Evolutionary conservation across 2,329 filamentous ascomycete species (phyloP).

Genomic region (Clarireedia monteithiana): DNA sequence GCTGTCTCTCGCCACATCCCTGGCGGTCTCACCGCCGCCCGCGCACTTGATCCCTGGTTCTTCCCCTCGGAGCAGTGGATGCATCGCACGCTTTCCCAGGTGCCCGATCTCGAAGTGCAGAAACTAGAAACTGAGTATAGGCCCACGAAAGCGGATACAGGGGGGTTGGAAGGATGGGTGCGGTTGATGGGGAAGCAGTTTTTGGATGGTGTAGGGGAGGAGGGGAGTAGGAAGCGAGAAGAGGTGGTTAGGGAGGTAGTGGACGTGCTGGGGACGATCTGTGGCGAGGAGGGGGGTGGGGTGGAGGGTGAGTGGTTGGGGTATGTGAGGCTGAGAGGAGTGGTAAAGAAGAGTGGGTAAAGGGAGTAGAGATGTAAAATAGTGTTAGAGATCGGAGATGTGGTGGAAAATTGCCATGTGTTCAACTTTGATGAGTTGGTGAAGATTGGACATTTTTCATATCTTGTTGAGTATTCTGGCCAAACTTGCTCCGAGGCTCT

Average conservation of each 20-base stretch:
- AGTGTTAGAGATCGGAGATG: too few species aligned
- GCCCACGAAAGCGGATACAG: conserved; percentile 49
- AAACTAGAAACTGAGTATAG: conserved; percentile 55
- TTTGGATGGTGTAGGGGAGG: conserved; percentile 41
- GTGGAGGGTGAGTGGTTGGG: conserved; percentile 41
- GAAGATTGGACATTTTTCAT: too few species aligned
- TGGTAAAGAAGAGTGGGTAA: conserved; percentile 33
- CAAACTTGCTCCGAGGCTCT: too few species aligned
- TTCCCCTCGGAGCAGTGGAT: conserved; percentile 61
- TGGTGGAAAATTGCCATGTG: too few species aligned
- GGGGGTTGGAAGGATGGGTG: conserved; percentile 59
- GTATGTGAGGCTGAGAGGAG: conserved; percentile 47
- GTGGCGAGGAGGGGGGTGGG: conserved; percentile 50
- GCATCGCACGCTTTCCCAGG: conserved; percentile 33
- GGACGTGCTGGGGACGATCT: conserved; percentile 46
- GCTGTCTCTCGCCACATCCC: background rate
- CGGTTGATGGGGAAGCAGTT: conserved; percentile 53
- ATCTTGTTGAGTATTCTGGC: too few species aligned
- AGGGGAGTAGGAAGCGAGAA: conserved; percentile 36
- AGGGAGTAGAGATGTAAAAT: too few species aligned
- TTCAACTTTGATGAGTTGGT: too few species aligned
- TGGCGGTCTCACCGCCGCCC: conserved; percentile 37
- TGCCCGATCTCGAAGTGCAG: conserved; percentile 33
- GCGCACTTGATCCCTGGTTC: conserved; percentile 57
- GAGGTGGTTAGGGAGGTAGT: conserved; percentile 45